Evolutionary conservation across 2,329 filamentous ascomycete genomes (phyloP).

Genomic region (Xylaria sp.): DNA sequence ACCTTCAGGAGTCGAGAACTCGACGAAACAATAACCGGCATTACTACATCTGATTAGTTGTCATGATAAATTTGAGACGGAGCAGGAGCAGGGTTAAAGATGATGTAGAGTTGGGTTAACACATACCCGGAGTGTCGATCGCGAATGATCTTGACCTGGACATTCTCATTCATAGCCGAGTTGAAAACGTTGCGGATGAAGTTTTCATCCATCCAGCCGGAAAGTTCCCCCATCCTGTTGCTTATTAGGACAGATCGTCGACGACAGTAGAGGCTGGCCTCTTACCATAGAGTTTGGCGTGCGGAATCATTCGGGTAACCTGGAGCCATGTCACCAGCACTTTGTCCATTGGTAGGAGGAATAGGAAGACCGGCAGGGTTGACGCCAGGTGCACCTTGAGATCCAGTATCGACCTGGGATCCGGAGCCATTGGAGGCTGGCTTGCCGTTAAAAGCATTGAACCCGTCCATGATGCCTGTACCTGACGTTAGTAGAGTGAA

Average conservation of each 20-base stretch:
- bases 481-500: conserved; percentile 18
- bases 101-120: neutral
- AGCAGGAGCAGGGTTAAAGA: neutral
- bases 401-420: conserved; percentile 52
- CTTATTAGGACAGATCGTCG: conserved; percentile 24
- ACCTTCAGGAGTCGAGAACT: conserved; percentile 84
- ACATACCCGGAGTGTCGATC: conserved; percentile 96
- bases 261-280: neutral
- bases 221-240: conserved; percentile 95
- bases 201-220: conserved; percentile 99
- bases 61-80: neutral
- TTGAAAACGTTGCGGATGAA: conserved; percentile 94
- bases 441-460: conserved; percentile 52
- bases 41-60: conserved; percentile 67
- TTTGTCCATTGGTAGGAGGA: conserved; percentile 51
- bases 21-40: conserved; percentile 98
- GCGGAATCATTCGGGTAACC: conserved; percentile 57
- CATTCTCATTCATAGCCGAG: conserved; percentile 89
- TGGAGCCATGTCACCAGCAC: conserved; percentile 49
- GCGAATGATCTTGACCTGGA: conserved; percentile 99
- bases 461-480: conserved; percentile 50
- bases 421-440: conserved; percentile 53
- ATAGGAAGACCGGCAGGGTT: conserved; percentile 46
- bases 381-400: conserved; percentile 49
- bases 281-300: conserved; percentile 68